These are phyloP conservation scores for Cryptococcus floricola DNA, from an alignment of 1,284 basidiomycete genomes.

Conservation along the genomic window DNA sequence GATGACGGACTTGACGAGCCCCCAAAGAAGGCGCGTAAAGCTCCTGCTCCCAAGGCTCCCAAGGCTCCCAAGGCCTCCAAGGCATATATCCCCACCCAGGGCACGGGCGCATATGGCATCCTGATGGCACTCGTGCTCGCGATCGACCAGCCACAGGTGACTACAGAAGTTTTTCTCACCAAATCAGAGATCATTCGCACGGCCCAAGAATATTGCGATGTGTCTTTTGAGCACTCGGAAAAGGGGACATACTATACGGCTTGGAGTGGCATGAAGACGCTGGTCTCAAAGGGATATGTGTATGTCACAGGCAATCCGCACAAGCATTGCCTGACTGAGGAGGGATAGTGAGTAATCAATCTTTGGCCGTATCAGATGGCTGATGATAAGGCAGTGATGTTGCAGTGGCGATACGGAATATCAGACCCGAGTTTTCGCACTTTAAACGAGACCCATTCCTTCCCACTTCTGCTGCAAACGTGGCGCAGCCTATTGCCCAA, in stretches of 20 bases:
- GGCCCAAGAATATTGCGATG: slow-evolving; percentile 38
- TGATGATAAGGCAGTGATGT: slow-evolving; percentile 29
- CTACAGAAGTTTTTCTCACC: slow-evolving; percentile 35
- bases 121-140: slow-evolving; percentile 40
- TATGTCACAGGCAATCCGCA: slow-evolving; percentile 42
- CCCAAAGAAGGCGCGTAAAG: slow-evolving; percentile 10
- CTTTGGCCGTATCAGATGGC: background rate
- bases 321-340: slow-evolving; percentile 43
- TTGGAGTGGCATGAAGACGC: slow-evolving; percentile 46
- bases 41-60: slow-evolving; percentile 7
- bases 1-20: background rate
- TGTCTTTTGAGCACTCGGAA: slow-evolving; percentile 40
- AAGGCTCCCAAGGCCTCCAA: slow-evolving; percentile 4
- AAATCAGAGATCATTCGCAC: slow-evolving; percentile 38
- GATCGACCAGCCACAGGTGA: slow-evolving; percentile 28
- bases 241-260: slow-evolving; percentile 42
- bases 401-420: slow-evolving; percentile 28
- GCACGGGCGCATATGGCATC: slow-evolving; percentile 45
- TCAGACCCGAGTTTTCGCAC: slow-evolving; percentile 32
- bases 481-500: background rate
- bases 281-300: slow-evolving; percentile 42
- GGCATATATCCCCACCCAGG: slow-evolving; percentile 36
- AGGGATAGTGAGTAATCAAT: slow-evolving; percentile 41
- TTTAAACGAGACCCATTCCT: slow-evolving; percentile 26
- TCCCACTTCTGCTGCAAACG: slow-evolving; percentile 10